These are phyloP conservation scores for Clonostachys rhizophaga DNA, from an alignment of 2,329 filamentous ascomycete genomes.

Conservation along the genomic window DNA sequence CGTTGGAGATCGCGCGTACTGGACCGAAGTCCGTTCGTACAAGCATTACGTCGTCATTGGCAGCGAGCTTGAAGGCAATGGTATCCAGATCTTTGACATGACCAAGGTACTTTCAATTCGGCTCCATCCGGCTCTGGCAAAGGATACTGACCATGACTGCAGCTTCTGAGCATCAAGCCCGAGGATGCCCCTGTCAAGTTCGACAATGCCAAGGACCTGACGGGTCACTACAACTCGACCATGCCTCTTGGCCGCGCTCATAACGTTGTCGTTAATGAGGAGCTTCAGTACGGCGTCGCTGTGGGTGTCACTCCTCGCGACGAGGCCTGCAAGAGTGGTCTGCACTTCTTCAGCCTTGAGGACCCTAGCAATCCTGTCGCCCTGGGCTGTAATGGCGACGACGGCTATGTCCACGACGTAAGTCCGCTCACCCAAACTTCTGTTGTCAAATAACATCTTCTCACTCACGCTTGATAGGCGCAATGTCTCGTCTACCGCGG, in stretches of 20 bases:
- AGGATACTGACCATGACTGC: neutral
- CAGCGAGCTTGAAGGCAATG: conserved; percentile 37
- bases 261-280: conserved; percentile 22
- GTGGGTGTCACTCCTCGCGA: conserved; percentile 37
- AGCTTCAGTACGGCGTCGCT: conserved; percentile 36
- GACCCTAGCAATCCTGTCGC: conserved; percentile 40
- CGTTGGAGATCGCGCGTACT: conserved; percentile 10
- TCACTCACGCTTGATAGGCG: conserved; percentile 16
- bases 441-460: neutral
- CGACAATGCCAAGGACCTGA: conserved; percentile 18
- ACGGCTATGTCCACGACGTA: conserved; percentile 44
- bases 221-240: conserved; percentile 17
- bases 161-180: conserved; percentile 32
- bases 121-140: too few species aligned
- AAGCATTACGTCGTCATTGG: conserved; percentile 25
- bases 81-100: conserved; percentile 59
- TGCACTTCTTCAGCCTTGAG: conserved; percentile 33
- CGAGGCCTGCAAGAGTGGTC: conserved; percentile 32
- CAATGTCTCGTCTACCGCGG: conserved; percentile 49
- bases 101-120: conserved; percentile 24
- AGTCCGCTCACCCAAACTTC: neutral
- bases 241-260: conserved; percentile 28
- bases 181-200: conserved; percentile 22
- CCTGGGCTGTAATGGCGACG: conserved; percentile 38
- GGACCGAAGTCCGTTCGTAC: conserved; percentile 28